phyloP scores from a whole-genome alignment of 495 filamentous ascomycete genomes.

The Xylaria sp. region DNA sequence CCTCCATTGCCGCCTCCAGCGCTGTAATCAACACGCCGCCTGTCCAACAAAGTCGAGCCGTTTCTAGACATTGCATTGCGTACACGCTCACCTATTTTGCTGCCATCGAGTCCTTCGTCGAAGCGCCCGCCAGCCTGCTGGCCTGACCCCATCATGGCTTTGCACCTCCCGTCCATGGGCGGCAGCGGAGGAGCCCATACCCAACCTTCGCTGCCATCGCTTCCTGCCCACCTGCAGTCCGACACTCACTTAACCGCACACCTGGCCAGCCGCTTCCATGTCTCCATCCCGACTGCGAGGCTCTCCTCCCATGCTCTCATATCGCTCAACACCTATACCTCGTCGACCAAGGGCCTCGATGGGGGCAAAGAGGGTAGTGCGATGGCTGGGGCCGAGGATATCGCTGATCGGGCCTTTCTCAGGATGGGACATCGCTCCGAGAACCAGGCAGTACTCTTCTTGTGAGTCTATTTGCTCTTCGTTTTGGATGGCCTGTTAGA shows the following conservation, averaged over 20 bases:
- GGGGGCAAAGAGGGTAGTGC: slow-evolving; percentile 85
- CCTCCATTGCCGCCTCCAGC: background rate
- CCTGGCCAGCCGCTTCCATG: slow-evolving; percentile 94
- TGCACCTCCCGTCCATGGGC: slow-evolving; percentile 51
- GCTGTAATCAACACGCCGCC: background rate
- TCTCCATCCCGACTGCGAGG: slow-evolving; percentile 81
- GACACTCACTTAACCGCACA: slow-evolving; percentile 96
- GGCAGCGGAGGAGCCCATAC: slow-evolving; percentile 72
- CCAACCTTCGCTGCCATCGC: slow-evolving; percentile 85
- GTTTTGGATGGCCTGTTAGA: background rate
- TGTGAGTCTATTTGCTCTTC: slow-evolving; percentile 64
- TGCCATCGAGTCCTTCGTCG: slow-evolving; percentile 14
- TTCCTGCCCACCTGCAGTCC: slow-evolving; percentile 91
- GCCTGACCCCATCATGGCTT: slow-evolving; percentile 50
- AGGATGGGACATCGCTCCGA: slow-evolving; percentile 88
- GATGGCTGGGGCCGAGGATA: slow-evolving; percentile 84
- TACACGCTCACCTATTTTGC: slow-evolving; percentile 13
- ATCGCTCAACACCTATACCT: slow-evolving; percentile 90
- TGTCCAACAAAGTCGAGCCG: background rate
- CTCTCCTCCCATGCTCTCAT: slow-evolving; percentile 92
- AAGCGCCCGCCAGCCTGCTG: slow-evolving; percentile 27
- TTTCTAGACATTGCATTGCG: slow-evolving; percentile 6
- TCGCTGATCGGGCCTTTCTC: slow-evolving; percentile 83
- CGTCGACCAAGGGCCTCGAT: slow-evolving; percentile 86
- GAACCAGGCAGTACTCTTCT: slow-evolving; percentile 89